Evolutionary conservation across 306 rosid genomes (phyloP), one percentile per base, ranked within the genome.

Genomic region (Adenanthera pavonina): DNA sequence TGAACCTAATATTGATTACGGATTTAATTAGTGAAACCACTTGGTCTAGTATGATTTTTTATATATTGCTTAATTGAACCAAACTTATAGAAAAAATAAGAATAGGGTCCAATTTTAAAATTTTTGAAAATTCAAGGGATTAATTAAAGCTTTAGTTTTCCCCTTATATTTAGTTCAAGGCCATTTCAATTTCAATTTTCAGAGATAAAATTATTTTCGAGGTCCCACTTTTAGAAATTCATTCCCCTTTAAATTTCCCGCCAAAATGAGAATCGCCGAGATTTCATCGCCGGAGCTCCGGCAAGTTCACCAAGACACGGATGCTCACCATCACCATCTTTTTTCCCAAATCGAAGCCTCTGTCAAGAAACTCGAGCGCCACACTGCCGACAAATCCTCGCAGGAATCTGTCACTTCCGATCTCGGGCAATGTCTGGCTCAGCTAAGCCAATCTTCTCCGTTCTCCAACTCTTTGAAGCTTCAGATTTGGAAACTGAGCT

Each of bases 231-330:
- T 46, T 25, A n/a, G 17, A 74, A 40, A 43, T 41, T 43, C 79
- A 6, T 41, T 15, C 20, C 34, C 36, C 69, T 52, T 76, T 67
- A 84, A 62, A 5, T 52, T 83, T 86, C 92, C 89, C 97, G 92
- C 97, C 89, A 90, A 89, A 44, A 95, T 93, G 99, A 87, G 90
- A 83, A 95, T 95, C 49, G 92, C 94, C 12, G 99, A 95, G 85
- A 81, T 92, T 9, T 84, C 90, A 34, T 72, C 89, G 40, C 94
- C 85, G 84, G 91, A 90, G 67, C 65, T 67, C 85, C 78, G 79
- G 62, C 82, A 30, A 51, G 47, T 66, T 25, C 86, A 75, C 36
- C 69, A 56, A n/a, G 88, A 85, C 36, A 70, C 87, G 47, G 86
- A 83, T n/a, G 10, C 70, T 38, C 88, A 51, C 13, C 84, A 85